A percentile compares a stretch with the other conserved stretches of the same genome.
These are phyloP conservation scores for Saccharomyces pastorianus DNA, from an alignment of 1,139 yeast species.

Conservation along the genomic window DNA sequence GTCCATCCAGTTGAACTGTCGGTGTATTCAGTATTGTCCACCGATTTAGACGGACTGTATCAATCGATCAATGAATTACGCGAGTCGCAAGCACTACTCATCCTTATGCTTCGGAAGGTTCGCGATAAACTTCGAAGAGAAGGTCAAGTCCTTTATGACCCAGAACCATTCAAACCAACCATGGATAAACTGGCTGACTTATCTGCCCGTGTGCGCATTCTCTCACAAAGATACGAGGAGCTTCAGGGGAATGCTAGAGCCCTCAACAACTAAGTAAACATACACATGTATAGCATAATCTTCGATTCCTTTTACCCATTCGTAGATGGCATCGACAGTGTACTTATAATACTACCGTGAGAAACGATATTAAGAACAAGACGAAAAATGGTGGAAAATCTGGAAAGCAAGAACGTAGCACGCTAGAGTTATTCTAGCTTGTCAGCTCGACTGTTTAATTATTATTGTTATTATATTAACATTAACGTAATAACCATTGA, in stretches of 20 bases:
- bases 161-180: background rate
- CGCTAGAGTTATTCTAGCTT: background rate
- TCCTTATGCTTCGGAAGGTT: slow-evolving; percentile 21
- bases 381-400: background rate
- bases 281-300: background rate
- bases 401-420: background rate
- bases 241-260: background rate
- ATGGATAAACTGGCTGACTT: slow-evolving; percentile 1
- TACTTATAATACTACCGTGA: background rate
- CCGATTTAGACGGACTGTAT: slow-evolving; percentile 27
- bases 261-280: background rate
- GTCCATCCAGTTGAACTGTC: slow-evolving; percentile 29
- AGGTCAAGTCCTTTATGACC: slow-evolving; percentile 15
- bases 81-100: slow-evolving; percentile 28
- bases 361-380: background rate
- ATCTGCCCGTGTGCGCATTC: slow-evolving; percentile 1
- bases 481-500: background rate
- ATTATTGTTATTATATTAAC: background rate
- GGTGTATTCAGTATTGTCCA: slow-evolving; percentile 27
- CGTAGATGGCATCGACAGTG: background rate
- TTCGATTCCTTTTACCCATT: background rate
- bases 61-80: slow-evolving; percentile 28
- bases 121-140: slow-evolving; percentile 21
- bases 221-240: slow-evolving; percentile 3
- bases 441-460: background rate